Evolutionary conservation across 257 asterid species (phyloP), one percentile per base, ranked within the genome.

Genomic region (Salvia rosmarinus): DNA sequence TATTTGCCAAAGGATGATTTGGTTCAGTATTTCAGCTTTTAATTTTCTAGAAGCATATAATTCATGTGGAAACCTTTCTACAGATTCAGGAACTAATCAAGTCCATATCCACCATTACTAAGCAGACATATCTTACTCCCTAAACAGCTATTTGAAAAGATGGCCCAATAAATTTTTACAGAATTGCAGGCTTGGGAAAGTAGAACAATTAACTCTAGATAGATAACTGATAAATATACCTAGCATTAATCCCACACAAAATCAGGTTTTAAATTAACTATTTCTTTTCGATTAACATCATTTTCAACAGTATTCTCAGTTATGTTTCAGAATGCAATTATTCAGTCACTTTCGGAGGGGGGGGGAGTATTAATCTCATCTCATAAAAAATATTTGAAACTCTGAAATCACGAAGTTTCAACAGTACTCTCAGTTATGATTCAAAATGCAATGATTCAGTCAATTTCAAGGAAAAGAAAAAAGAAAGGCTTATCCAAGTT

Each of bases 11-110:
- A 65, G 51, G 39, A 65, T 19, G 11, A 37, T 21, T 10, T 35
- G 13, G 59, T 23, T 10, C 19, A 58, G 30, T 32, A 70, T 32
- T 80, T 68, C 20, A 71, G 52, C 43, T 58, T 23, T 14, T 50
- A 14, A 49, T 20, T 49, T 39, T 50, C 61, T n/a, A 12, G 4
- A 39, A n/a, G n/a, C n/a, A n/a, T n/a, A n/a, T n/a, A n/a, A n/a
- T n/a, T n/a, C n/a, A n/a, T n/a, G n/a, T n/a, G n/a, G n/a, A n/a
- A n/a, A 55, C 58, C 16, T 52, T 51, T 19, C 40, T 42, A 47
- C 6, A 50, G 65, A 71, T 28, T 55, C 60, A 52, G 30, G 30
- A 25, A 25, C 30, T 25, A 71, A 50, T 58, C 21, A 68, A 70
- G 25, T 23, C 58, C 64, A 57, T 20, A 17, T 19, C 58, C 58